phyloP scores from a whole-genome alignment of 208 protist genomes.

The Trypanosoma congolense region DNA sequence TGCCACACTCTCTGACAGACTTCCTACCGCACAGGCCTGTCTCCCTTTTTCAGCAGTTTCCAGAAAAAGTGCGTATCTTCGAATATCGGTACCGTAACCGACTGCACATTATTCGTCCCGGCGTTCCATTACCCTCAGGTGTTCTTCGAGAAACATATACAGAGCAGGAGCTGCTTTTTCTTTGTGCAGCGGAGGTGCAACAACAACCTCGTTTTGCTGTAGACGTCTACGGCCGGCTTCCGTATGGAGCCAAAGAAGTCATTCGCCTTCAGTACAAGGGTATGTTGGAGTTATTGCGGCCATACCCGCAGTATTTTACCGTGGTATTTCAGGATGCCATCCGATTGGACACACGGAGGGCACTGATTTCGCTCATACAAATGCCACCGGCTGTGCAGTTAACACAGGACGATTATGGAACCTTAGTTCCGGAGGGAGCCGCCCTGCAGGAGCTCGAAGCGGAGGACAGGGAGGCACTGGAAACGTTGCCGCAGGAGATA shows the following conservation, averaged over 20 bases:
- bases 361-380: conserved; percentile 25
- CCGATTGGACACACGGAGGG: conserved; percentile 15
- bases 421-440: background rate
- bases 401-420: conserved; percentile 21
- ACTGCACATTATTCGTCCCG: conserved; percentile 40
- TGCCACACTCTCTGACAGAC: conserved; percentile 34
- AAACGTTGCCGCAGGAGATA: conserved; percentile 18
- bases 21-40: conserved; percentile 37
- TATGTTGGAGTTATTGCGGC: conserved; percentile 26
- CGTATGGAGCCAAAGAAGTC: conserved; percentile 35
- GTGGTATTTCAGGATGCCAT: conserved; percentile 29
- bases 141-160: conserved; percentile 39
- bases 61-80: conserved; percentile 52
- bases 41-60: conserved; percentile 30
- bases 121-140: conserved; percentile 47
- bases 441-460: conserved; percentile 14
- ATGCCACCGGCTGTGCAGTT: conserved; percentile 14
- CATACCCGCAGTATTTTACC: conserved; percentile 43
- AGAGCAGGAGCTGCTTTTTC: conserved; percentile 38
- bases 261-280: conserved; percentile 26
- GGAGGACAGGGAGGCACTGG: conserved; percentile 20
- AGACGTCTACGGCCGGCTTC: conserved; percentile 33
- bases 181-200: conserved; percentile 35
- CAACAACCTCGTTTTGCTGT: conserved; percentile 11
- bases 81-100: conserved; percentile 44